Evolutionary conservation across 1,284 basidiomycete genomes (phyloP).

Genomic region (Microstroma glucosiphilum): DNA sequence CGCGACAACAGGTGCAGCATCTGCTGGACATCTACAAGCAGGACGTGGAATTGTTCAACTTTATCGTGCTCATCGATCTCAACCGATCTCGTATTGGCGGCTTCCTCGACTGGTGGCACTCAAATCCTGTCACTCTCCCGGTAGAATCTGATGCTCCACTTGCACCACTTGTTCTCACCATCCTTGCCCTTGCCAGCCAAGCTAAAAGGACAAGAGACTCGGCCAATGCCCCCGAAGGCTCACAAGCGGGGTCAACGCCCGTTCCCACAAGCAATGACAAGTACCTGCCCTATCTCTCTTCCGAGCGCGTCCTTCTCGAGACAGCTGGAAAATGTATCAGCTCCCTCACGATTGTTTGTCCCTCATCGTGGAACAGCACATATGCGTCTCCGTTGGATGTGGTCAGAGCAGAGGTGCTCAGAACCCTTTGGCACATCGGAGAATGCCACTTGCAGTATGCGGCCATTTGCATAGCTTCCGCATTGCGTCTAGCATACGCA

Average conservation of each 20-base stretch:
- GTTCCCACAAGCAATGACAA: too few relatives aligned
- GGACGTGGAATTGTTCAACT: slow-evolving; percentile 33
- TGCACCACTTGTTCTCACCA: slow-evolving; percentile 34
- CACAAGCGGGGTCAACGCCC: too few relatives aligned
- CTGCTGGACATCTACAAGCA: slow-evolving; percentile 34
- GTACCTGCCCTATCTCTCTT: slow-evolving; percentile 12
- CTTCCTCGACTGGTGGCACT: slow-evolving; percentile 41
- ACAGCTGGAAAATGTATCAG: slow-evolving; percentile 36
- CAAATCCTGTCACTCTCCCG: slow-evolving; percentile 34
- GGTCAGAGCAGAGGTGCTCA: slow-evolving; percentile 33
- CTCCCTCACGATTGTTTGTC: slow-evolving; percentile 36
- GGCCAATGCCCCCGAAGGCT: too few relatives aligned
- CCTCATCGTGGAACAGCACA: slow-evolving; percentile 33
- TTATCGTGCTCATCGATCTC: slow-evolving; percentile 33
- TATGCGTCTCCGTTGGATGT: slow-evolving; percentile 41
- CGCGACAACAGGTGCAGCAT: slow-evolving; percentile 23
- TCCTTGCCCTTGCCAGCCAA: slow-evolving; percentile 40
- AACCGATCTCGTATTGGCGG: slow-evolving; percentile 34
- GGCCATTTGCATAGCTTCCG: slow-evolving; percentile 31
- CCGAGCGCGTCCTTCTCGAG: slow-evolving; percentile 32
- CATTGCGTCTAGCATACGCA: slow-evolving; percentile 34
- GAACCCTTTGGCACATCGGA: slow-evolving; percentile 38
- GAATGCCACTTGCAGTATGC: slow-evolving; percentile 40
- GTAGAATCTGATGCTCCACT: slow-evolving; percentile 31
- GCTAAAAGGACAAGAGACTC: slow-evolving; percentile 21